Evolutionary conservation across 2,329 filamentous ascomycete genomes (phyloP).

Genomic region (Cadophora luteo-olivacea): DNA sequence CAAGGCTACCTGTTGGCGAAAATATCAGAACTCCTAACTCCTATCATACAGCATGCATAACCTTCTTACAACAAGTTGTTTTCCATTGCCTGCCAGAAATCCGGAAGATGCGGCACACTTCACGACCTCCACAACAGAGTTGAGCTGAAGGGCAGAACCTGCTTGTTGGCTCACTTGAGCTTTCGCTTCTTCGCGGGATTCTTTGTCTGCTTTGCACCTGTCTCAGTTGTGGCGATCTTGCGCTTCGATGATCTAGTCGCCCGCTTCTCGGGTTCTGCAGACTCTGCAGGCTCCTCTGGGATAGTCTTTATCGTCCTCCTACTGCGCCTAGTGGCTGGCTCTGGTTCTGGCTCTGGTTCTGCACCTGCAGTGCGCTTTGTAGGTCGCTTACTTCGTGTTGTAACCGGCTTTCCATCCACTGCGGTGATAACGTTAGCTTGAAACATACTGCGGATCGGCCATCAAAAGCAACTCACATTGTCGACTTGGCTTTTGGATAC

Average conservation of each 20-base stretch:
- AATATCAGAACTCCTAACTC: neutral
- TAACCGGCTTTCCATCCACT: neutral
- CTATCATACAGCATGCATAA: neutral
- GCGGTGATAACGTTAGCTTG: neutral
- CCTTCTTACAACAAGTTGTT: neutral
- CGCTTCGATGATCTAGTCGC: conserved; percentile 6
- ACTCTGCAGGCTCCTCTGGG: neutral
- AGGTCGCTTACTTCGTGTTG: neutral
- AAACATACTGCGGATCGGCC: neutral
- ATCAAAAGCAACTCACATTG: neutral
- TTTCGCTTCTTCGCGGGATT: neutral
- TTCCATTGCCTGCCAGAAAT: neutral
- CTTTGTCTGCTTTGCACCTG: neutral
- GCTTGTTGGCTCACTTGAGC: neutral
- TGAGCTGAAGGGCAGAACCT: neutral
- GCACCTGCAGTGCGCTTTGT: neutral
- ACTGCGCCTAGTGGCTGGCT: neutral
- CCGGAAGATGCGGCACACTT: neutral
- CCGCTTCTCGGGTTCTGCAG: neutral
- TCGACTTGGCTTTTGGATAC: neutral
- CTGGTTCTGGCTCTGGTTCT: neutral
- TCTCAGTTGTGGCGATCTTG: neutral
- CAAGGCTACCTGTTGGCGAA: no score
- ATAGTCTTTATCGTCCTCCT: neutral
- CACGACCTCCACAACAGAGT: neutral